Evolutionary conservation across 164 flowering plant genomes (phyloP).

Genomic region (Echeveria elegans): DNA sequence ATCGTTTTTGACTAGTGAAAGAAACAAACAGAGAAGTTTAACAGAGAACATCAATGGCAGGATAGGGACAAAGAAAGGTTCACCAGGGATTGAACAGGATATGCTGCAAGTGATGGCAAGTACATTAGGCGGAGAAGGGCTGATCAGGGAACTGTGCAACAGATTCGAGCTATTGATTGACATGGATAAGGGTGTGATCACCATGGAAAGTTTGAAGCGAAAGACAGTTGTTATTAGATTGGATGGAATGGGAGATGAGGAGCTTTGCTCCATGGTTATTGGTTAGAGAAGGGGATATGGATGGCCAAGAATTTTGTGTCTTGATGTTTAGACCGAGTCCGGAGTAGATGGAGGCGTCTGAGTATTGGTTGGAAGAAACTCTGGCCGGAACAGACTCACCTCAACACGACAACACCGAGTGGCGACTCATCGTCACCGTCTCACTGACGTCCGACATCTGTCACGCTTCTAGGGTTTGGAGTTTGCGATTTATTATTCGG

Average conservation of each 20-base stretch:
- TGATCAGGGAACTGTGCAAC: slow-evolving; percentile 43
- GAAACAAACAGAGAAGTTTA: too few species aligned
- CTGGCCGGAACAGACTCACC: too few species aligned
- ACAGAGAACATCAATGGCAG: too few species aligned
- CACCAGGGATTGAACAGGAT: slow-evolving; percentile 16
- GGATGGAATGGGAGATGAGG: slow-evolving; percentile 37
- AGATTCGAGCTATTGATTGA: slow-evolving; percentile 48
- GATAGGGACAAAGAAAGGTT: too few species aligned
- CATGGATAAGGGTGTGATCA: slow-evolving; percentile 34
- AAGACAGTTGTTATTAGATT: slow-evolving; percentile 29
- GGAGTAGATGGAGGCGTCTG: slow-evolving; percentile 36
- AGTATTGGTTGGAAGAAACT: slow-evolving; percentile 26
- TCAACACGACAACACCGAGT: too few species aligned
- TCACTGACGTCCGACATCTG: too few species aligned
- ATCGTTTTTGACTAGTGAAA: too few species aligned
- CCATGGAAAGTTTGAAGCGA: slow-evolving; percentile 41
- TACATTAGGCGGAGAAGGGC: slow-evolving; percentile 40
- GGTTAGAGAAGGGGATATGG: slow-evolving; percentile 43
- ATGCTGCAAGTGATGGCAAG: slow-evolving; percentile 37
- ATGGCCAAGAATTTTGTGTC: slow-evolving; percentile 58
- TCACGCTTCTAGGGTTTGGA: too few species aligned
- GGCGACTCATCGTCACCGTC: too few species aligned
- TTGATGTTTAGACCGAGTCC: slow-evolving; percentile 54
- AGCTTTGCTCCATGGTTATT: slow-evolving; percentile 38
- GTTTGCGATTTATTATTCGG: too few species aligned